These are phyloP conservation scores for Ogataea thermomethanolica DNA, from an alignment of 805 yeast species.

Conservation along the genomic window DNA sequence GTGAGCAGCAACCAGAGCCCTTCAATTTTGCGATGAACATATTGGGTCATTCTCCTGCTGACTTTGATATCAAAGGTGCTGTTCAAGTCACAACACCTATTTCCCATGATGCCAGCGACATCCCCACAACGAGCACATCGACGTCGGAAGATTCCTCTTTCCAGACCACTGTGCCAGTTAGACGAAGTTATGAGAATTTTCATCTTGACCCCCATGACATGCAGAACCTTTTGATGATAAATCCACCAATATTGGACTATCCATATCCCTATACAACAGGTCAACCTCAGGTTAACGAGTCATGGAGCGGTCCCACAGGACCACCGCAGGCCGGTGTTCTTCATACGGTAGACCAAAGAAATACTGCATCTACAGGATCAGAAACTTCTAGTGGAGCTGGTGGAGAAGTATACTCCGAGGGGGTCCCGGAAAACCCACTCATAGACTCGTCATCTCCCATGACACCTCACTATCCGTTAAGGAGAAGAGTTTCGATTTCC, in stretches of 20 bases:
- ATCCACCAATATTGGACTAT: conserved; percentile 36
- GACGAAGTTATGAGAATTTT: conserved; percentile 24
- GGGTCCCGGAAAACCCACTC: no score
- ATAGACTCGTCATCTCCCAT: no score
- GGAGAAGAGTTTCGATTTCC: conserved; percentile 74
- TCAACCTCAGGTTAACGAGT: not conserved
- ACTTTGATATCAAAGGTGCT: not conserved
- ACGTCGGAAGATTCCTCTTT: conserved; percentile 5
- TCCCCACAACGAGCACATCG: not conserved
- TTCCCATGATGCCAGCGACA: not conserved
- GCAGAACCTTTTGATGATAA: conserved; percentile 34
- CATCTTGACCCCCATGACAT: conserved; percentile 35
- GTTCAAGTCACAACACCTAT: not conserved
- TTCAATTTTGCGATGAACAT: not conserved
- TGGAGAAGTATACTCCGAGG: no score
- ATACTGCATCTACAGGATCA: no score
- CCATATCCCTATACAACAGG: conserved; percentile 12
- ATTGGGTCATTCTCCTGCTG: not conserved
- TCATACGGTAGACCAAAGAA: not conserved
- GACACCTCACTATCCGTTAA: conserved; percentile 18
- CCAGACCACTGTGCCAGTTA: not conserved
- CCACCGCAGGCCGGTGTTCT: not conserved
- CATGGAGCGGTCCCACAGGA: not conserved
- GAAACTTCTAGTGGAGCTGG: no score
- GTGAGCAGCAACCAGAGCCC: conserved; percentile 1